Conservation (phyloP, 805 yeast genomes). For the Barnettozyma sucrosica region DNA sequence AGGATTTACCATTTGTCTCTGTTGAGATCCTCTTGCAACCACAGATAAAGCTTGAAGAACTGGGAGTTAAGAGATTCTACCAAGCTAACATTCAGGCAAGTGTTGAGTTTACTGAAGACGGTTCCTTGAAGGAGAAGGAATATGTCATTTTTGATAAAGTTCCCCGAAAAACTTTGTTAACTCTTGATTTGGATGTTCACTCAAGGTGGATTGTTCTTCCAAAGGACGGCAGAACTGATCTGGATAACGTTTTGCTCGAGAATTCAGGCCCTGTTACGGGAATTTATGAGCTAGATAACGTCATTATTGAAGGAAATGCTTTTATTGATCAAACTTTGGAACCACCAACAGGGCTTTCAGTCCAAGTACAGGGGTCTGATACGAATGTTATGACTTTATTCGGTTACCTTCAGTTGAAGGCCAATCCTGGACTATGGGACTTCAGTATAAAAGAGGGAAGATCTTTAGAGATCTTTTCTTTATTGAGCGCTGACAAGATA, state of each 20-base stretch:
- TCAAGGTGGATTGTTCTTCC: conserved; percentile 62
- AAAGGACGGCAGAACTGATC: conserved; percentile 46
- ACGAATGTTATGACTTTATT: conserved; percentile 72
- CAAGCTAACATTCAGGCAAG: conserved; percentile 37
- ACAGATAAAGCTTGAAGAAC: conserved; percentile 32
- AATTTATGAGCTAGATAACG: conserved; percentile 42
- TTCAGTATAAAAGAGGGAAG: conserved; percentile 40
- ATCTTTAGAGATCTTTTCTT: conserved; percentile 36
- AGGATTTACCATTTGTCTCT: conserved; percentile 43
- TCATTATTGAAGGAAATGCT: conserved; percentile 70
- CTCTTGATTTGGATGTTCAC: conserved; percentile 55
- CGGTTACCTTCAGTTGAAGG: conserved; percentile 79
- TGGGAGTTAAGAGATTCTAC: conserved; percentile 56
- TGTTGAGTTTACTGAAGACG: conserved; percentile 26
- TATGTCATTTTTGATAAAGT: conserved; percentile 37
- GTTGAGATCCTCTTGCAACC: conserved; percentile 58
- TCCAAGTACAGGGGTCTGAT: conserved; percentile 34
- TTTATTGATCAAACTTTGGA: conserved; percentile 32
- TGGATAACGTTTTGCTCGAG: conserved; percentile 54
- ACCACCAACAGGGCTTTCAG: conserved; percentile 20
- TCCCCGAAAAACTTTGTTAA: conserved; percentile 48
- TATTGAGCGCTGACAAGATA: conserved; percentile 31
- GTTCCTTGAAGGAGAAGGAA: conserved; percentile 23
- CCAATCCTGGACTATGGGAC: conserved; percentile 66
- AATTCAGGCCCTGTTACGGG: conserved; percentile 34